Evolutionary conservation across 164 flowering plant genomes (phyloP).

Genomic region (Chloranthus sessilifolius): DNA sequence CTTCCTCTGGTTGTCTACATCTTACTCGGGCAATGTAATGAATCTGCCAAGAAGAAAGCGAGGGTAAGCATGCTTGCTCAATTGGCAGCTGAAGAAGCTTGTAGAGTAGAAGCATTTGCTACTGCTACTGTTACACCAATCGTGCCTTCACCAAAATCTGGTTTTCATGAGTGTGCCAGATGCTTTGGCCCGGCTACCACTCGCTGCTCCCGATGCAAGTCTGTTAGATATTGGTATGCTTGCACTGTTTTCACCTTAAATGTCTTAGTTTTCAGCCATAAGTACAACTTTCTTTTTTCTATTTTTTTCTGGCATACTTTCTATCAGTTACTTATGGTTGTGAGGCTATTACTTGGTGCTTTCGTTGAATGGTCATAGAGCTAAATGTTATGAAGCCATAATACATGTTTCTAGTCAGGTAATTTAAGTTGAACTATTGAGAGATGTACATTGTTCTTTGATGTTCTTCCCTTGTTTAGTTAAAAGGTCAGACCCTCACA

Average conservation of each 20-base stretch:
- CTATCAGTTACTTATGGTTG: no score
- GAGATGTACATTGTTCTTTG: no score
- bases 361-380: no score
- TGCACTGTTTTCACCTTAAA: neutral
- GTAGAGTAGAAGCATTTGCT: conserved; percentile 40
- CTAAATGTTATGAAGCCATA: no score
- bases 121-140: conserved; percentile 35
- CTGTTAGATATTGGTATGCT: conserved; percentile 75
- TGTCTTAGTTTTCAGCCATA: conserved; percentile 3
- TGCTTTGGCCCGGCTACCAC: conserved; percentile 78
- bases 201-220: conserved; percentile 87
- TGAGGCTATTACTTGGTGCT: no score
- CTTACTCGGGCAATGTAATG: conserved; percentile 86
- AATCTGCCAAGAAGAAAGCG: conserved; percentile 54
- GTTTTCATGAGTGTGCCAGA: conserved; percentile 58
- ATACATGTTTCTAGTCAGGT: no score
- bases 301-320: neutral
- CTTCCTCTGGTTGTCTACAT: conserved; percentile 72
- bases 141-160: conserved; percentile 27
- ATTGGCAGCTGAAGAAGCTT: conserved; percentile 65
- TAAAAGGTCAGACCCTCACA: no score
- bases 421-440: no score
- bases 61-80: conserved; percentile 63
- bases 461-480: no score
- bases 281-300: neutral